These are phyloP conservation scores for Castanea crenata DNA, from an alignment of 306 rosid genomes.

Conservation along the genomic window DNA sequence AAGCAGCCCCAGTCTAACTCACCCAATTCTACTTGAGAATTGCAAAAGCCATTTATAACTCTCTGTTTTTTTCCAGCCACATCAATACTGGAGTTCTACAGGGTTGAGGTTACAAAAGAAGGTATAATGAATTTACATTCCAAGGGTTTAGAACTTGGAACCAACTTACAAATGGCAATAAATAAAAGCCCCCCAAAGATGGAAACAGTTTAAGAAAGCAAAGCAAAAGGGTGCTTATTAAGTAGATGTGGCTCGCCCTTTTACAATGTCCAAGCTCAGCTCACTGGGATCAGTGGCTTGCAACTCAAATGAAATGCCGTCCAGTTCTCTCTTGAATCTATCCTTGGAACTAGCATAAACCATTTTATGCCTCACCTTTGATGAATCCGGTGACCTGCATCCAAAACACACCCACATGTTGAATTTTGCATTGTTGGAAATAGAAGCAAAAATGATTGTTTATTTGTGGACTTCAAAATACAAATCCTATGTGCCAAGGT, in stretches of 20 bases:
- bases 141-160: background rate
- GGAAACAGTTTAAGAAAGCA: background rate
- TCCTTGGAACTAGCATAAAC: conserved; percentile 96
- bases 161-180: conserved; percentile 3
- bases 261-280: conserved; percentile 89
- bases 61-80: too few relatives aligned
- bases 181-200: conserved; percentile 12
- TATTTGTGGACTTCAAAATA: too few relatives aligned
- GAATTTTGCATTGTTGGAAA: too few relatives aligned
- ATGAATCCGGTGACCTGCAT: conserved; percentile 71
- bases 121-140: background rate
- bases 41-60: too few relatives aligned
- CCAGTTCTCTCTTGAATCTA: conserved; percentile 88
- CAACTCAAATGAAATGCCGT: conserved; percentile 74
- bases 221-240: conserved; percentile 1
- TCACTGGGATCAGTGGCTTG: conserved; percentile 98
- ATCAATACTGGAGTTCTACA: too few relatives aligned
- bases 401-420: background rate
- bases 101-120: background rate
- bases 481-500: too few relatives aligned
- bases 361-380: conserved; percentile 92
- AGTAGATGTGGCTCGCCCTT: conserved; percentile 46
- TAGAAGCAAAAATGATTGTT: too few relatives aligned
- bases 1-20: too few relatives aligned
- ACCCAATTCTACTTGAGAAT: too few relatives aligned